Conservation (phyloP, 257 asterid species). For the Solanum lycopersicoides region DNA sequence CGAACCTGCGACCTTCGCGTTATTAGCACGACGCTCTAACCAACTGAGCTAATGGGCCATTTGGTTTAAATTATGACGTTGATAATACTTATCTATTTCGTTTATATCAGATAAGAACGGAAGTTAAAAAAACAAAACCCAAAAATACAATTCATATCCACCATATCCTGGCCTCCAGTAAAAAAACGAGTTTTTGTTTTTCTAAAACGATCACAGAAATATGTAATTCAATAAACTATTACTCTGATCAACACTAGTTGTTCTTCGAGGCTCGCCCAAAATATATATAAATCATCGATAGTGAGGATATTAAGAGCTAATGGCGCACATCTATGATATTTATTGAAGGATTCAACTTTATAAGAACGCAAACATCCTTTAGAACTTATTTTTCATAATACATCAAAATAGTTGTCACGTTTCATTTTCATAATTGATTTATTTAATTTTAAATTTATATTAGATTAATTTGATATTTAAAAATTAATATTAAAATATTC, state of each 20-base stretch:
- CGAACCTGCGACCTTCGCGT: constrained; percentile 10
- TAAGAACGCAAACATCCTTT: background rate
- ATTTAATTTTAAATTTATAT: too few relatives aligned
- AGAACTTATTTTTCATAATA: too few relatives aligned
- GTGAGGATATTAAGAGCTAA: background rate
- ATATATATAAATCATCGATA: background rate
- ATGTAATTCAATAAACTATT: background rate
- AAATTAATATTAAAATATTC: too few relatives aligned
- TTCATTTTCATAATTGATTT: too few relatives aligned
- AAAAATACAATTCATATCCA: background rate
- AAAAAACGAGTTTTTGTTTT: background rate
- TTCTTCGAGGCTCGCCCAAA: background rate
- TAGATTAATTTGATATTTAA: too few relatives aligned
- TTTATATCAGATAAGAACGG: too few relatives aligned
- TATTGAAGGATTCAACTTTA: background rate
- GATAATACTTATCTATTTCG: accelerated
- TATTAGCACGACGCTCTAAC: constrained; percentile 22
- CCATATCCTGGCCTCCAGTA: too few relatives aligned
- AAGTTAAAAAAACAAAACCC: too few relatives aligned
- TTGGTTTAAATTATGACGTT: too few relatives aligned
- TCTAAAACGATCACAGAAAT: background rate
- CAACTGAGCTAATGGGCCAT: constrained; percentile 5
- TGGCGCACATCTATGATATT: background rate
- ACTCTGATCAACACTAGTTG: background rate
- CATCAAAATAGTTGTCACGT: background rate